Conservation (phyloP, 805 yeast species). For the Candida tallmaniae region DNA sequence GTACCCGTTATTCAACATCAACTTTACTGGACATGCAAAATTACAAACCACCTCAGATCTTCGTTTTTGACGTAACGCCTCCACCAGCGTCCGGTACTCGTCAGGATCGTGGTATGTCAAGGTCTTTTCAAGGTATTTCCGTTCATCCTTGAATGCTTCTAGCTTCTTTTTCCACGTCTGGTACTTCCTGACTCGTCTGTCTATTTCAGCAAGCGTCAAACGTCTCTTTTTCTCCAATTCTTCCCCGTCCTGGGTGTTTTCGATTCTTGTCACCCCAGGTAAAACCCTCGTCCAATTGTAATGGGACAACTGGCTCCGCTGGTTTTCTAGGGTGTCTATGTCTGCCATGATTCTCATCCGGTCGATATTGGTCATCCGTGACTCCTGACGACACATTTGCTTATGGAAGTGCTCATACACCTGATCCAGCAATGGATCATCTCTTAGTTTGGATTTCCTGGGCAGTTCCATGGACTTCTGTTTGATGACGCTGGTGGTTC, state of each 20-base stretch:
- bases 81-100: constrained; percentile 18
- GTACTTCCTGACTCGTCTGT: constrained; percentile 31
- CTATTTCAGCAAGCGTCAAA: constrained; percentile 48
- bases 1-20: constrained; percentile 34
- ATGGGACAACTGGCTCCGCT: constrained; percentile 33
- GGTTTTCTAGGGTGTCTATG: constrained; percentile 49
- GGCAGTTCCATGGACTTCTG: constrained; percentile 6
- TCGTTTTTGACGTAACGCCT: constrained; percentile 20
- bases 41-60: constrained; percentile 17
- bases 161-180: constrained; percentile 35
- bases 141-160: constrained; percentile 21
- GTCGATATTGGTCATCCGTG: constrained; percentile 52
- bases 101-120: constrained; percentile 9
- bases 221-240: constrained; percentile 51
- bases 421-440: constrained; percentile 44
- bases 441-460: constrained; percentile 7
- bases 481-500: constrained; percentile 7
- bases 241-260: constrained; percentile 40
- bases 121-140: constrained; percentile 13
- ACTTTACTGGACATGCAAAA: constrained; percentile 33
- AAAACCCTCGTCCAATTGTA: constrained; percentile 47
- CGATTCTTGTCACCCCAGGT: constrained; percentile 45
- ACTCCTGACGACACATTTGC: constrained; percentile 61
- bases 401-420: constrained; percentile 47
- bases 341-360: constrained; percentile 50